A percentile compares a stretch with the other conserved stretches of the same genome.
Conservation (phyloP, 2,329 filamentous ascomycete species). For the Neonectria ditissima region DNA sequence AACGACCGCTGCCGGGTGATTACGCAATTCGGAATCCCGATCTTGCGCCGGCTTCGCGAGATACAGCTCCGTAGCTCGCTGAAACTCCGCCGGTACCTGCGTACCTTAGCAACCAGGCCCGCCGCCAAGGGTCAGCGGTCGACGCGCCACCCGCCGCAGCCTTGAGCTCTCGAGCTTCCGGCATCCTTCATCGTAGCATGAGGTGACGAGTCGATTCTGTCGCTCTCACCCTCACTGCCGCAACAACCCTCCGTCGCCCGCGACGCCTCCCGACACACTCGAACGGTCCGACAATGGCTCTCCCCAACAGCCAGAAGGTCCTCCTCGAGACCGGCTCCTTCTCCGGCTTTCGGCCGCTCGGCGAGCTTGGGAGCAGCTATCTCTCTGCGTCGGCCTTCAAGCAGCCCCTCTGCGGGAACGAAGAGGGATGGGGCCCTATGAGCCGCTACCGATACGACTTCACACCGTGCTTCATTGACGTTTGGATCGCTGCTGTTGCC, state of each 20-base stretch:
- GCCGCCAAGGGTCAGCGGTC: not conserved
- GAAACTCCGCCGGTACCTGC: not conserved
- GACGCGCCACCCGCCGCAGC: conserved; percentile 25
- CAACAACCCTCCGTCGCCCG: conserved; percentile 11
- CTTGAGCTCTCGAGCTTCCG: conserved; percentile 12
- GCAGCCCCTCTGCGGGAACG: conserved; percentile 87
- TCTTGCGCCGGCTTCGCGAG: conserved; percentile 10
- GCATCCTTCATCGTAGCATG: conserved; percentile 21
- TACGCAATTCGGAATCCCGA: not conserved
- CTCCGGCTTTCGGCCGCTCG: conserved; percentile 65
- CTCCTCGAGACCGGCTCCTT: conserved; percentile 70
- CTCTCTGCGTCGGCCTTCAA: conserved; percentile 64
- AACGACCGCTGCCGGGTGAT: not conserved
- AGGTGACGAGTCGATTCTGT: conserved; percentile 14
- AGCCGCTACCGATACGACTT: conserved; percentile 91
- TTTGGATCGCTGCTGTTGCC: conserved; percentile 84
- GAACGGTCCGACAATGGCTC: conserved; percentile 47
- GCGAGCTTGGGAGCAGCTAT: conserved; percentile 69
- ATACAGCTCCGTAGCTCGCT: conserved; percentile 3
- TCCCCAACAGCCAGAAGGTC: conserved; percentile 57
- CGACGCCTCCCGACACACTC: conserved; percentile 2
- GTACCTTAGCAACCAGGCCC: conserved; percentile 12
- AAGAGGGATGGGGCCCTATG: conserved; percentile 95
- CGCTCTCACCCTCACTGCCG: conserved; percentile 5
- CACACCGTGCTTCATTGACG: conserved; percentile 96